A percentile compares a stretch with the other conserved stretches of the same genome.
Evolutionary conservation across 192 early-diverging fungal species (phyloP).

Genomic region (Coemansia sp.): DNA sequence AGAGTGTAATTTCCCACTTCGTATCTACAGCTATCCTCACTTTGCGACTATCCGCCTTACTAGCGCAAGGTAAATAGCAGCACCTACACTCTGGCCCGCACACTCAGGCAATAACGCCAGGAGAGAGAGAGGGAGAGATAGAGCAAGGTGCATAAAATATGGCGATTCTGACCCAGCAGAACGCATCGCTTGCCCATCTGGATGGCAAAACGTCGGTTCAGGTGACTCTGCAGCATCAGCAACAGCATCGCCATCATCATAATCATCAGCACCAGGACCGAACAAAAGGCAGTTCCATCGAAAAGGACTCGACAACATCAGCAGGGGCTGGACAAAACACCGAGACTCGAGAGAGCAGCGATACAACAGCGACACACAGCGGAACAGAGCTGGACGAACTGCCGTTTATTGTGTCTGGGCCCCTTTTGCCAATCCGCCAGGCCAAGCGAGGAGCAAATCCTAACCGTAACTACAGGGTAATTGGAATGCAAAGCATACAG

Average conservation of each 20-base stretch:
- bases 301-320: conserved; percentile 6
- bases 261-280: conserved; percentile 2
- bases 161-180: conserved; percentile 29
- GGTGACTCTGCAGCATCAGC: conserved; percentile 10
- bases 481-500: conserved; percentile 28
- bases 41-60: background rate
- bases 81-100: conserved; percentile 9
- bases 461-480: conserved; percentile 47
- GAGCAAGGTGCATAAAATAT: conserved; percentile 17
- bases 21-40: background rate
- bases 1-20: background rate
- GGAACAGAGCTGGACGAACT: conserved; percentile 29
- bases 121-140: conserved; percentile 2
- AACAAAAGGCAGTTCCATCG: background rate
- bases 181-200: conserved; percentile 5
- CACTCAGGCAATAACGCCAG: conserved; percentile 1
- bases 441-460: conserved; percentile 31
- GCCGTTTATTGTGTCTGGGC: conserved; percentile 43
- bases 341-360: conserved; percentile 1
- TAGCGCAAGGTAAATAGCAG: conserved; percentile 1
- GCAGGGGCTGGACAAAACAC: background rate
- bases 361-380: conserved; percentile 19
- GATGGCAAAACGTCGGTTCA: conserved; percentile 13
- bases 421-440: conserved; percentile 49
- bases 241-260: background rate